Base-by-base conservation (phyloP, 306 rosid species). In the Cicer bijugum region DNA sequence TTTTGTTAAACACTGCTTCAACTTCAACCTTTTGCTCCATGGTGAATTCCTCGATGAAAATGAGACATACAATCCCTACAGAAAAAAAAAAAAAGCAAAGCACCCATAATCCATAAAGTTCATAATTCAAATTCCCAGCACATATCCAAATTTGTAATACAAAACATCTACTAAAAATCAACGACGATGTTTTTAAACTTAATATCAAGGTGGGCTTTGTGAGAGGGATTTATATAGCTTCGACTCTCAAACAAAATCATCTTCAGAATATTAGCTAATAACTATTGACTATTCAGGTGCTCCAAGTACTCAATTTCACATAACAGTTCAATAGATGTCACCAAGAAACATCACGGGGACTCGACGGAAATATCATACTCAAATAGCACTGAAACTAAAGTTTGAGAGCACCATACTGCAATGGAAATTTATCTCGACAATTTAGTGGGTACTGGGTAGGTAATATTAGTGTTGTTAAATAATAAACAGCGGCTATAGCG, bases 41-140 rank as follows among this genome's bases (percentile, higher is more conserved):
- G 87, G 71, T 33, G 80, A 78, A 17, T 81, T 69, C 64, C 86
- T 80, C 0, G 90, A 72, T 46, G 86, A 86, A 45, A 71, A 72
- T 20, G 83, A 82, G 55, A 74, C 85, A 85, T 78, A 84, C 55
- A 89, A 82, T 70, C 91, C 91, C 98, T 92, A 82, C 40, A 72
- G 74, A 61, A 37, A 61, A 78, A 2, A 61, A 37, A 61, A 78
- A 2, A 46, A 81, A 55, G n/a, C 28, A 37, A 62, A 40, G 14
- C 39, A 82, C 42, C 60, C 8, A 77, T 33, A 7, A 69, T 50
- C 60, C 11, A 77, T 33, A 7, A 69, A 73, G 40, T 47, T 61
- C 42, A 78, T 6, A 45, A 11, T 53, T 72, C 55, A 77, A 20
- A 73, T 40, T 28, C 20, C 28, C 39, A 15, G 0, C n/a, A 14